Percentiles rank a stretch among this genome's conserved stretches.
Evolutionary conservation across 257 asterid genomes (phyloP).

Genomic region (Petunia secreta): DNA sequence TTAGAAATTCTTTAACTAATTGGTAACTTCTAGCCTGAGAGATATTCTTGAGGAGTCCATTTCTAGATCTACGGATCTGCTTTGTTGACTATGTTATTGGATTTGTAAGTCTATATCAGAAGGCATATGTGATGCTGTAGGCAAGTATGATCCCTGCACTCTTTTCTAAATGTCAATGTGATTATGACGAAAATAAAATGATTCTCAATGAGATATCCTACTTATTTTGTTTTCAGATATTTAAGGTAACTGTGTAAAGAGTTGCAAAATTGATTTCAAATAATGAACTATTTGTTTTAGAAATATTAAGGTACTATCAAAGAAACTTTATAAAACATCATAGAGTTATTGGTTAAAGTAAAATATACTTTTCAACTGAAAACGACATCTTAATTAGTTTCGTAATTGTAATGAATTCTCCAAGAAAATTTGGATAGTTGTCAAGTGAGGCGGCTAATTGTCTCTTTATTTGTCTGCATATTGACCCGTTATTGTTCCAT

Average conservation of each 20-base stretch:
- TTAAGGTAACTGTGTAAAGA: neutral
- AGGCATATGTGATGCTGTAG: no score
- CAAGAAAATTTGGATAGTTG: no score
- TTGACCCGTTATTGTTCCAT: neutral
- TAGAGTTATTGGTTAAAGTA: neutral
- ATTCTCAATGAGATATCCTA: no score
- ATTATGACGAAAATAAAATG: no score
- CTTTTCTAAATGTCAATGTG: no score
- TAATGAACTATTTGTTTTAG: neutral
- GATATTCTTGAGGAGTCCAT: slow-evolving; percentile 44
- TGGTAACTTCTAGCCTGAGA: slow-evolving; percentile 48
- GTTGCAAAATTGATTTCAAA: neutral
- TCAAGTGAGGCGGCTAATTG: no score
- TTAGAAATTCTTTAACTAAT: neutral
- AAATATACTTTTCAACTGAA: neutral
- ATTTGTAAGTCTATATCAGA: neutral
- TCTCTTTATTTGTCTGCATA: neutral
- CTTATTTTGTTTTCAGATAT: no score
- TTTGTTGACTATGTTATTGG: neutral
- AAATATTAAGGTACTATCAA: no score
- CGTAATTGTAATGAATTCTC: no score
- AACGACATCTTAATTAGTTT: neutral
- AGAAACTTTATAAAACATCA: no score
- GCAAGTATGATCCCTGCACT: no score
- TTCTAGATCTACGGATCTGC: neutral